phyloP scores from a whole-genome alignment of 305 asterid genomes.

The Fraxinus nigra region DNA sequence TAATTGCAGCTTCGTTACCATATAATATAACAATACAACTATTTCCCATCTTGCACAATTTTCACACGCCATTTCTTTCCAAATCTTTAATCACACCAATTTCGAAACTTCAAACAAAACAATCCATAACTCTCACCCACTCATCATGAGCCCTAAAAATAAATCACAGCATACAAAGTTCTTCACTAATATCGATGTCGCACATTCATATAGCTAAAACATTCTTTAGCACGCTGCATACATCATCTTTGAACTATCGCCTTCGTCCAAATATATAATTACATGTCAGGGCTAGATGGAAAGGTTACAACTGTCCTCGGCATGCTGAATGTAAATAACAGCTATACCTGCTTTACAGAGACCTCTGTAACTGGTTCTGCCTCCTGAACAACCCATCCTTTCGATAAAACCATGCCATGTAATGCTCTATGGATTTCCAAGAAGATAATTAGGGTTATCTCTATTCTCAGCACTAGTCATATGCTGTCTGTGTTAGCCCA shows the following conservation, averaged over 20 bases:
- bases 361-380: slow-evolving; percentile 23
- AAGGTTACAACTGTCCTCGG: slow-evolving; percentile 29
- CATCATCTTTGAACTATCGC: background rate
- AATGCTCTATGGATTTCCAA: slow-evolving; percentile 29
- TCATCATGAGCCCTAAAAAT: background rate
- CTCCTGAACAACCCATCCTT: slow-evolving; percentile 36
- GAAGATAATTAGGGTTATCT: slow-evolving; percentile 33
- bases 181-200: background rate
- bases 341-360: slow-evolving; percentile 29
- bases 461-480: slow-evolving; percentile 40
- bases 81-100: background rate
- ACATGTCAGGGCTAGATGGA: slow-evolving; percentile 40
- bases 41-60: background rate
- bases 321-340: slow-evolving; percentile 32
- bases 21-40: background rate
- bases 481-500: slow-evolving; percentile 38
- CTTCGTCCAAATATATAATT: slow-evolving; percentile 20
- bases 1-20: background rate
- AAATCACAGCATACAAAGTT: background rate
- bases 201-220: background rate
- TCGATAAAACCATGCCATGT: slow-evolving; percentile 34
- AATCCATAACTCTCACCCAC: background rate
- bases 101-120: background rate
- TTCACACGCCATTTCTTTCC: background rate
- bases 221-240: background rate